Evolutionary conservation across 1,139 yeast genomes (phyloP).

Genomic region (Geotrichum klebahnii): DNA sequence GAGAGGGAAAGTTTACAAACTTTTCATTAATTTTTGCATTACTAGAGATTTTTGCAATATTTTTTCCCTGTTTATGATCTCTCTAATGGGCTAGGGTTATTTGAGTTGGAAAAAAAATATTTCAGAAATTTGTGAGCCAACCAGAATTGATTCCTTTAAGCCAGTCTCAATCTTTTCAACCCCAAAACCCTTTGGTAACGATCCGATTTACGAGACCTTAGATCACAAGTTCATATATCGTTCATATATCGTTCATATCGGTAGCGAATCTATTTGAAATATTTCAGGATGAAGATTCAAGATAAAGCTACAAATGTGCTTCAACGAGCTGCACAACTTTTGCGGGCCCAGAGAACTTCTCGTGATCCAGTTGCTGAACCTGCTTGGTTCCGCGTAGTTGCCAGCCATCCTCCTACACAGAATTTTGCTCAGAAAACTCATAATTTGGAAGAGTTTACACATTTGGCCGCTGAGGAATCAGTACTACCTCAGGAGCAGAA

Average conservation of each 20-base stretch:
- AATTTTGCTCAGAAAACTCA: constrained; percentile 51
- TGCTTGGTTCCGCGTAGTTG: constrained; percentile 81
- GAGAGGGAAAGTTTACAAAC: no score
- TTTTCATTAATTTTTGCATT: no score
- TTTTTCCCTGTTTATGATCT: neutral
- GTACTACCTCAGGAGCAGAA: constrained; percentile 28
- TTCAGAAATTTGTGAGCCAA: constrained; percentile 3
- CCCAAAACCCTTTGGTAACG: neutral
- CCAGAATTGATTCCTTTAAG: neutral
- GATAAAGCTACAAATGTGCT: constrained; percentile 65
- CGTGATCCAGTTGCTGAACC: constrained; percentile 54
- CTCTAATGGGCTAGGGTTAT: neutral
- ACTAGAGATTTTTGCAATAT: neutral
- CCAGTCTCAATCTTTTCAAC: neutral
- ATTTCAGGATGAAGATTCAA: constrained; percentile 56
- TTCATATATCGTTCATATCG: neutral
- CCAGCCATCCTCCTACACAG: constrained; percentile 70
- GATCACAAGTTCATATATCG: neutral
- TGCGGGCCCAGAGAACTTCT: constrained; percentile 50
- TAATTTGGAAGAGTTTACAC: constrained; percentile 41
- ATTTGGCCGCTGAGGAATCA: constrained; percentile 29
- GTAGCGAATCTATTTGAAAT: neutral
- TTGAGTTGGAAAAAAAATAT: neutral
- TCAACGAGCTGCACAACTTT: constrained; percentile 69
- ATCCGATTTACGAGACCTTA: no score